Base-by-base conservation (phyloP, 1,139 yeast species). In the Suhomyces choctaworum region DNA sequence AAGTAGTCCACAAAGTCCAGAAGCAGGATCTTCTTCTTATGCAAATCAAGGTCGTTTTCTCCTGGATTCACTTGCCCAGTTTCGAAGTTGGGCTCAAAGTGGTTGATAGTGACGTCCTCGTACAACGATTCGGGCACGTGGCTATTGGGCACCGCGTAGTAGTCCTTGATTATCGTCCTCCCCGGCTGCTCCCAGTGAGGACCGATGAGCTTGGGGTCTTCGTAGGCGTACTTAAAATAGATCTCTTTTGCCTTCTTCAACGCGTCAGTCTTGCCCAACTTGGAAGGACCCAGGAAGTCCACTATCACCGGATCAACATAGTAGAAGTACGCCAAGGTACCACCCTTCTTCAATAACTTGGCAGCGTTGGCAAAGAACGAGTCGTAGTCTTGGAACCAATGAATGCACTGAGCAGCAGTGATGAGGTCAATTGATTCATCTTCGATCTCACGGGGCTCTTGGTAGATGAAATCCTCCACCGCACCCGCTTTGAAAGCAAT, bases 101-200 rank as follows among this genome's bases (percentile, higher is more conserved):
- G 51, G 17, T 57, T 54, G 32, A 61, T 54, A 11, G 27, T 47
- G 8, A 65, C 42, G 34, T 67, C 64, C 4, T 44, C 45, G 41
- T 48, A 70, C 23, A 57, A 41, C 2, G 51, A 55, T 2, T 29
- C 9, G 0, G 76, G 73, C 29, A 70, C 64, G 12, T 54, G 44
- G 5, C 48, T 35, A 42, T 67, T 63, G 16, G 65, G 66, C 15
- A 51, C 61, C 4, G 33, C 41, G 39, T 60, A 60, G 36, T 43
- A 47, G 27, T 62, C 40, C 38, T 57, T 58, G 34, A 70, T 47
- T 21, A 66, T 61, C 8, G 41, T 31, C 33, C 75, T 49, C 3
- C 76, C 76, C 1, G 76, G 76, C 39, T 66, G 69, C 42, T 68
- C 73, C 73, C 74, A 68, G 43, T 62, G 55, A 1, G 70, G 70